A percentile compares a stretch with the other conserved stretches of the same genome.
Conservation (phyloP, 2,329 filamentous ascomycete genomes). For the Claviceps sorghi region DNA sequence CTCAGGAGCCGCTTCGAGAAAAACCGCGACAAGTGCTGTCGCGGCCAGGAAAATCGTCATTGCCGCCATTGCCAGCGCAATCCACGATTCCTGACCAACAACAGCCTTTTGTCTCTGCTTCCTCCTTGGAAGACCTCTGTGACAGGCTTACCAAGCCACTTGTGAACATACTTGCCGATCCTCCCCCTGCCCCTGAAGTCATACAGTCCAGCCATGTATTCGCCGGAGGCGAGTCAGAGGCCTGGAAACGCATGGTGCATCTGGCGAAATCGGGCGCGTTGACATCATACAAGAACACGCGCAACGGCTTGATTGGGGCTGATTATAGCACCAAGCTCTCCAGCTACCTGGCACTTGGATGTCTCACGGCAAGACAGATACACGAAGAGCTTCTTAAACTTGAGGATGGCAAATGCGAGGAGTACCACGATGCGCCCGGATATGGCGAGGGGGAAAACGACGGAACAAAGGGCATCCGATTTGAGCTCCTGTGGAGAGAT, state of each 20-base stretch:
- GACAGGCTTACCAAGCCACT: slow-evolving; percentile 44
- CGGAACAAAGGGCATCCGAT: slow-evolving; percentile 53
- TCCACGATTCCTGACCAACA: slow-evolving; percentile 41
- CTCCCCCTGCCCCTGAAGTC: slow-evolving; percentile 37
- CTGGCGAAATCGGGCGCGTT: slow-evolving; percentile 47
- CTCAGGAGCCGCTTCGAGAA: slow-evolving; percentile 53
- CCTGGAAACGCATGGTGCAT: slow-evolving; percentile 41
- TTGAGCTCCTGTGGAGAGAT: slow-evolving; percentile 65
- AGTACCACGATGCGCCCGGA: slow-evolving; percentile 30
- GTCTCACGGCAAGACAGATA: slow-evolving; percentile 57
- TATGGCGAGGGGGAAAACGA: slow-evolving; percentile 59
- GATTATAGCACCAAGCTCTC: slow-evolving; percentile 68
- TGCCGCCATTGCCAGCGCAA: slow-evolving; percentile 43
- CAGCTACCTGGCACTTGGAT: slow-evolving; percentile 57
- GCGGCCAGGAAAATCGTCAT: slow-evolving; percentile 29
- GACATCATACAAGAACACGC: slow-evolving; percentile 51
- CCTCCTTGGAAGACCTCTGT: slow-evolving; percentile 36
- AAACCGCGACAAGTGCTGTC: slow-evolving; percentile 45
- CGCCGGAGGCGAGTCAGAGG: slow-evolving; percentile 49
- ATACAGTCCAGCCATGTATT: slow-evolving; percentile 50
- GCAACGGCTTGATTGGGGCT: slow-evolving; percentile 54
- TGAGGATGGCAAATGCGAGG: slow-evolving; percentile 44
- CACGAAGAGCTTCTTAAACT: slow-evolving; percentile 53
- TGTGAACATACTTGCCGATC: slow-evolving; percentile 31
- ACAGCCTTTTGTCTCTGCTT: slow-evolving; percentile 49